These are phyloP conservation scores for Suhomyces bokatorum DNA, from an alignment of 1,139 yeast genomes.

Conservation along the genomic window DNA sequence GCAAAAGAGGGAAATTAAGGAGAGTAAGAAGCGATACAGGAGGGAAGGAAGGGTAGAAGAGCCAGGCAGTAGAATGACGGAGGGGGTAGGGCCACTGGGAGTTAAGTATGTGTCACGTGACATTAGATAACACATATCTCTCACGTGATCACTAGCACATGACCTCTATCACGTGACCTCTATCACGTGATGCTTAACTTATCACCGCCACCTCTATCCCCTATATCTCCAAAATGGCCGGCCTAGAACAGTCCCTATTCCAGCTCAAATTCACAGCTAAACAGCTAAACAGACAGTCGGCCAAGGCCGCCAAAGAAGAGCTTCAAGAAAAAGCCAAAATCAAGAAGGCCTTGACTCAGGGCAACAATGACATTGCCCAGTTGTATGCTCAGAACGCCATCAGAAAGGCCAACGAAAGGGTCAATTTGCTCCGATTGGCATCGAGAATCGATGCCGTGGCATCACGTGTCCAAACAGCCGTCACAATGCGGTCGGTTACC, in stretches of 20 bases:
- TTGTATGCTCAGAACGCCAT: slow-evolving; percentile 96
- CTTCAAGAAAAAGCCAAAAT: slow-evolving; percentile 82
- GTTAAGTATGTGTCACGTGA: not conserved
- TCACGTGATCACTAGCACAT: not conserved
- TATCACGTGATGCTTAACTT: not conserved
- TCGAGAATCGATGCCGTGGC: slow-evolving; percentile 96
- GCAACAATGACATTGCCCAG: slow-evolving; percentile 90
- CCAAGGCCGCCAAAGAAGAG: slow-evolving; percentile 89
- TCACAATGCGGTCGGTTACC: slow-evolving; percentile 92
- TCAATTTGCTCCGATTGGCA: slow-evolving; percentile 78
- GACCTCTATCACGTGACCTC: not conserved
- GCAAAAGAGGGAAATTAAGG: no score
- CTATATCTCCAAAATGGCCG: slow-evolving; percentile 34
- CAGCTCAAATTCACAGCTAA: slow-evolving; percentile 83
- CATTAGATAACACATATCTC: no score
- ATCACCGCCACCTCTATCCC: not conserved
- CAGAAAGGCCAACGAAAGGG: slow-evolving; percentile 83
- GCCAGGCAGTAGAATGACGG: no score
- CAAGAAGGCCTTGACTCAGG: slow-evolving; percentile 83
- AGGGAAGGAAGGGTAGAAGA: no score
- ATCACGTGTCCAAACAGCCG: slow-evolving; percentile 94
- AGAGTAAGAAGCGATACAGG: no score
- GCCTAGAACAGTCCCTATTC: slow-evolving; percentile 49
- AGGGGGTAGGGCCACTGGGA: no score
- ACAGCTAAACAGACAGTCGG: slow-evolving; percentile 85